Base-by-base conservation (phyloP, 768 basidiomycete genomes). In the Exsudoporus frostii region DNA sequence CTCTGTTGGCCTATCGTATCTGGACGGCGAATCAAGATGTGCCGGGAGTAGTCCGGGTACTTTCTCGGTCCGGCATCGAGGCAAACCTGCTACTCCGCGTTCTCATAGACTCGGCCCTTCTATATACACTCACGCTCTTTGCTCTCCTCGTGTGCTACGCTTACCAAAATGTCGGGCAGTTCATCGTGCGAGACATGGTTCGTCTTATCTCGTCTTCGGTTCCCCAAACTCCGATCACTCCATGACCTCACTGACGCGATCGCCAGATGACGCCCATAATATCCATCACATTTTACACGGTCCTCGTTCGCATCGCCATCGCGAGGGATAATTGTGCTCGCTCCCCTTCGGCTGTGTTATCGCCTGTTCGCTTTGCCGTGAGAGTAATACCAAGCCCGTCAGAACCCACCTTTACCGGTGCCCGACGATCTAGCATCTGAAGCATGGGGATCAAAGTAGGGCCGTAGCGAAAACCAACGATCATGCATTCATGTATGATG, bases 121-220 rank as follows among this genome's bases (percentile, higher is more conserved):
- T 65, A 10, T 65, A 65, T 24, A 48, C 55, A 7, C 15, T 61
- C 36, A 25, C 57, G 8, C 57, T 62, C n/a, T 19, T 57, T 27
- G 19, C 51, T 17, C 45, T 56, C 8, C 48, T 65, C 22, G 14
- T 50, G 13, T 65, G 60, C 24, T 51, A 53, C 17, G 51, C 40
- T 20, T 54, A 14, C 29, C 24, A 36, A 29, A 62, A 24, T 24
- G 22, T 27, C 1, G 49, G 41, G 11, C 53, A 56, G 36, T 41
- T 53, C 15, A 52, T 65, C 40, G 22, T 65, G 38, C 34, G 61
- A 17, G 63, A 65, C 44, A 60, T 62, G 60, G 63, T 65, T 39
- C 29, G 57, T 56, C 40, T n/a, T 30, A 6, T 42, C 15, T 29
- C 20, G 13, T 33, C 22, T 29, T 17, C 11, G 7, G 0, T 10